A percentile compares a stretch with the other conserved stretches of the same genome.
These are phyloP conservation scores for Plasmopara viticola DNA, from an alignment of 352 stramenopile species.

Conservation along the genomic window DNA sequence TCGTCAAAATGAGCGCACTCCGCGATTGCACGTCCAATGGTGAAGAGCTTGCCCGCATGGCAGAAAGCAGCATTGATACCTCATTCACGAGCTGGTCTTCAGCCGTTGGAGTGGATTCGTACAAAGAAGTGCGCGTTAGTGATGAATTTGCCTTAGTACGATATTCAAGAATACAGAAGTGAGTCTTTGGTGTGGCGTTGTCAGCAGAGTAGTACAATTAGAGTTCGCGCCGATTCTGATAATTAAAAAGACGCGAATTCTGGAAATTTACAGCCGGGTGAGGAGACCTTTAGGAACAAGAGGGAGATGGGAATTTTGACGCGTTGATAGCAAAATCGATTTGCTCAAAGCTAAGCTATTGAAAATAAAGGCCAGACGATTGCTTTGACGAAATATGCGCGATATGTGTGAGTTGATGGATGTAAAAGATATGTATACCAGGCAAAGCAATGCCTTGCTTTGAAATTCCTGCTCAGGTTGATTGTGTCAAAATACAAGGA, in stretches of 20 bases:
- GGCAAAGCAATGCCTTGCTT: no score
- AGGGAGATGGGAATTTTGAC: slow-evolving; percentile 28
- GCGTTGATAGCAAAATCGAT: slow-evolving; percentile 25
- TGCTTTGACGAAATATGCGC: no score
- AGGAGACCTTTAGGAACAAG: slow-evolving; percentile 18
- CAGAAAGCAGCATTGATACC: slow-evolving; percentile 36
- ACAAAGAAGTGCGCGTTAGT: slow-evolving; percentile 66
- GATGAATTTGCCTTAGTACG: slow-evolving; percentile 40
- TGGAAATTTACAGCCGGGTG: slow-evolving; percentile 9
- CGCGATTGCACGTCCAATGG: slow-evolving; percentile 49
- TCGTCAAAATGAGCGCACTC: slow-evolving; percentile 29
- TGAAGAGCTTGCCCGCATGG: slow-evolving; percentile 14
- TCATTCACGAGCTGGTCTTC: slow-evolving; percentile 54
- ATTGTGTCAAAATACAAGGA: no score
- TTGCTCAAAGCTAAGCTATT: slow-evolving; percentile 8
- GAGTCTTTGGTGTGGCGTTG: slow-evolving; percentile 22
- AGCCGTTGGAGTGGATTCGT: slow-evolving; percentile 76
- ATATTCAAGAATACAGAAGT: slow-evolving; percentile 34
- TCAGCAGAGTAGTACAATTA: slow-evolving; percentile 12
- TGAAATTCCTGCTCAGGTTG: no score
- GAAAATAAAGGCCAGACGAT: no score
- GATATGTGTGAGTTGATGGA: no score
- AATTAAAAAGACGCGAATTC: slow-evolving; percentile 17
- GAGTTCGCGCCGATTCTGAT: slow-evolving; percentile 9
- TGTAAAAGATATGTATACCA: no score